Evolutionary conservation across 768 basidiomycete species (phyloP), one percentile per base, ranked within the genome.

Genomic region (Termitomyces sp.): DNA sequence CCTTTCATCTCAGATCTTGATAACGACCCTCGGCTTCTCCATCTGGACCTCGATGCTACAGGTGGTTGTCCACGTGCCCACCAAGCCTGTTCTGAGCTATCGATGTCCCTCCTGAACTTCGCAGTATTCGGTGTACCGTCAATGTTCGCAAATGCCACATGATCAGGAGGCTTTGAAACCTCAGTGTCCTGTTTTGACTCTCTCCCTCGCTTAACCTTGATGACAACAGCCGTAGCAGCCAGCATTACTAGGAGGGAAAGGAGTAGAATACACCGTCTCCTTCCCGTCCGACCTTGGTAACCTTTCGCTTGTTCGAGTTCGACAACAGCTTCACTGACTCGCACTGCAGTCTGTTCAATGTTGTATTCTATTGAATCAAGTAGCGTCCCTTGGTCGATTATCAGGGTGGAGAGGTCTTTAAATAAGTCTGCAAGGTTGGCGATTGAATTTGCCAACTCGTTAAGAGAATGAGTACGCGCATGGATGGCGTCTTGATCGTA

Each of bases 291-390:
- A 67, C 88, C 88, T 74, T 99, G 97, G 73, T 98, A 96, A 61
- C 78, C 78, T 53, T 89, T 90, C 5, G 97, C 97, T 14, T 83
- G 76, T 55, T 87, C 76, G 48, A 99, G 77, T 63, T 97, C 94
- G 64, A 84, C 82, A 37, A 89, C 94, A 21, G 94, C 93, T 44
- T 91, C 90, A 54, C 85, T 72, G 68, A 95, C 79, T 51, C 92
- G 84, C 32, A 82, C 81, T 17, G 88, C 88, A 5, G 95, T 91
- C 70, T 91, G 88, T 70, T 98, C 94, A 52, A 99, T 90, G 68
- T 99, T 99, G 73, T 93, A 99, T 72, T 99, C 97, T 55, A 98
- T 82, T 37, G 92, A 94, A 72, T 98, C 97, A 54, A 98, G 79
- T 32, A 99, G 81, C 28, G 96, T 98, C 28, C 97, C 97, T 67